Evolutionary conservation across 257 asterid species (phyloP).

Genomic region (Anisodus acutangulus): DNA sequence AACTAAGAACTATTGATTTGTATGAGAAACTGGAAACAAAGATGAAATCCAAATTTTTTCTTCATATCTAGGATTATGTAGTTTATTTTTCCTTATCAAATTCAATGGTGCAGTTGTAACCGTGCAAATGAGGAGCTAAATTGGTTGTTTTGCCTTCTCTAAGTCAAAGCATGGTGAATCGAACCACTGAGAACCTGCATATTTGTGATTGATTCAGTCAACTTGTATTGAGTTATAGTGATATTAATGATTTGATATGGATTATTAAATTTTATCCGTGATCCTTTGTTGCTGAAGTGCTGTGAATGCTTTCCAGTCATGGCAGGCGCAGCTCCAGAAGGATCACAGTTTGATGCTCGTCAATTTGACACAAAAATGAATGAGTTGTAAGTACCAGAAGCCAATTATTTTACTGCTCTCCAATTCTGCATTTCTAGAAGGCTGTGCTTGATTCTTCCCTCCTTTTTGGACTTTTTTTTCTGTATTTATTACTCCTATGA

Average conservation of each 20-base stretch:
- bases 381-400: slow-evolving; percentile 10
- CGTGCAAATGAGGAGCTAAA: not conserved
- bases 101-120: not conserved
- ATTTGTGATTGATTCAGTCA: not conserved
- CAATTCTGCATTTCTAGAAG: not conserved
- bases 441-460: not conserved
- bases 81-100: not conserved
- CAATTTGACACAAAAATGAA: slow-evolving; percentile 19
- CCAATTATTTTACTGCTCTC: not conserved
- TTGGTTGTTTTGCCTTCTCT: not conserved
- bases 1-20: not conserved
- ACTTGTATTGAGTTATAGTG: not conserved
- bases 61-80: not conserved
- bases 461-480: not conserved
- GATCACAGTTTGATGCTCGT: slow-evolving; percentile 22
- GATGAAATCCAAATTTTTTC: not conserved
- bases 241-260: not conserved
- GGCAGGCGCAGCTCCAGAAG: slow-evolving; percentile 20
- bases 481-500: slow-evolving; percentile 2
- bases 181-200: slow-evolving; percentile 17
- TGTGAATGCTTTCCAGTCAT: not conserved
- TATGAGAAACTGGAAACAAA: not conserved
- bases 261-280: no score
- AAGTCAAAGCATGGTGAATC: not conserved
- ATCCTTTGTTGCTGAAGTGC: slow-evolving; percentile 15